Percentiles rank a stretch among this genome's conserved stretches.
These are phyloP conservation scores for Linaria vulgaris DNA, from an alignment of 257 asterid genomes.

Conservation along the genomic window DNA sequence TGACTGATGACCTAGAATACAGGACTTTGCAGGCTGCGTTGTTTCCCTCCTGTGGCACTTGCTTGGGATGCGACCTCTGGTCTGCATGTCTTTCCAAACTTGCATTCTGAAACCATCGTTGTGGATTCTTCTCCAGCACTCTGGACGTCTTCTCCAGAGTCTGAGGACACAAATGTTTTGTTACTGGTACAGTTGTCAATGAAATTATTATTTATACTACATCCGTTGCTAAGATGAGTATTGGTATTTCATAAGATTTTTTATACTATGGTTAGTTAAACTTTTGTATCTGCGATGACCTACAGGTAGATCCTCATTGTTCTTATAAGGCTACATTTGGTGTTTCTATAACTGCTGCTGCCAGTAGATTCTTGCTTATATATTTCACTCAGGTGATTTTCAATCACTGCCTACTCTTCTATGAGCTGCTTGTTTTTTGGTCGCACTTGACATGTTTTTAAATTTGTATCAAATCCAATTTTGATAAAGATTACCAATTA, in stretches of 20 bases:
- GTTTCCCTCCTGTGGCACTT: conserved; percentile 97
- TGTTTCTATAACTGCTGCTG: conserved; percentile 63
- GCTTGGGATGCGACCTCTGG: conserved; percentile 97
- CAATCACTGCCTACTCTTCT: conserved; percentile 18
- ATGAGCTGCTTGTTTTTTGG: conserved; percentile 15
- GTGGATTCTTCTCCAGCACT: conserved; percentile 95
- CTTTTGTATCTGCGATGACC: conserved; percentile 24
- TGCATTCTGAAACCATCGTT: conserved; percentile 69
- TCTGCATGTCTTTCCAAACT: conserved; percentile 85
- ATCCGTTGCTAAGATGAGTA: conserved; percentile 22
- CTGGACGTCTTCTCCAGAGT: conserved; percentile 67
- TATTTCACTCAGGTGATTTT: conserved; percentile 71
- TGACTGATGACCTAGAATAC: conserved; percentile 35
- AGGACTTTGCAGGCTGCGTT: conserved; percentile 89
- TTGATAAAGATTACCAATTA: conserved; percentile 2
- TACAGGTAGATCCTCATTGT: conserved; percentile 98
- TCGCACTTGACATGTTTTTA: conserved; percentile 10
- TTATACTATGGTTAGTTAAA: conserved; percentile 1
- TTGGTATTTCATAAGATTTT: conserved; percentile 16
- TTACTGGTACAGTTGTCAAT: conserved; percentile 56
- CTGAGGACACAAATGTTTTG: conserved; percentile 71
- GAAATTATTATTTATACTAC: conserved; percentile 16
- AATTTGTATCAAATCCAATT: conserved; percentile 1
- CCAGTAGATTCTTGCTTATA: conserved; percentile 84
- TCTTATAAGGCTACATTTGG: conserved; percentile 69